phyloP scores from a whole-genome alignment of 495 filamentous ascomycete species.

The Penicillium cosmopolitanum region DNA sequence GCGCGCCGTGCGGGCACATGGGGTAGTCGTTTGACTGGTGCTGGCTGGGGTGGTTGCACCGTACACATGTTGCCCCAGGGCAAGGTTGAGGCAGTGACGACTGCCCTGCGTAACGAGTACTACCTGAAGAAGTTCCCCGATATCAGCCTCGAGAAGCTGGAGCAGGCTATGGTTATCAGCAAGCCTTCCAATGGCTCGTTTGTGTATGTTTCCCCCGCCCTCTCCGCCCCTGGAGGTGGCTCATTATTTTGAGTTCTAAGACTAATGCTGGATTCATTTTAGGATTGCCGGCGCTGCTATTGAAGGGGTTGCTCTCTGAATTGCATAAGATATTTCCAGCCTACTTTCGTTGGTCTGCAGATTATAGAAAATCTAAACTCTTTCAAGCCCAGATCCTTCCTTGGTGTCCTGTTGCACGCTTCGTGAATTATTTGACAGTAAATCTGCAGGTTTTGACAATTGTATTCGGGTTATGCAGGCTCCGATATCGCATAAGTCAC shows the following conservation, averaged over 20 bases:
- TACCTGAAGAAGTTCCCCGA: constrained; percentile 73
- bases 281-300: constrained; percentile 50
- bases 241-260: constrained; percentile 10
- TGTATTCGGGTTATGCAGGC: too few species aligned
- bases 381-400: background rate
- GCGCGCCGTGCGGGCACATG: constrained; percentile 77
- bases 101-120: constrained; percentile 78
- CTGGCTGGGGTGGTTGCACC: constrained; percentile 95
- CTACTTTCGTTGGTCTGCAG: constrained; percentile 4
- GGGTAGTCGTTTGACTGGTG: constrained; percentile 87
- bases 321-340: constrained; percentile 6
- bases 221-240: background rate
- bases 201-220: constrained; percentile 36
- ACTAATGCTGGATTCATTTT: constrained; percentile 12
- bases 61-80: constrained; percentile 89
- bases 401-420: background rate
- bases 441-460: background rate
- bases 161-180: constrained; percentile 84
- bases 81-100: constrained; percentile 79
- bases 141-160: constrained; percentile 71
- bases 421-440: background rate
- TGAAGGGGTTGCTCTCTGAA: constrained; percentile 39
- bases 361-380: background rate
- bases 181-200: constrained; percentile 66
- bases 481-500: too few species aligned